Evolutionary conservation across 2,329 filamentous ascomycete genomes (phyloP).

Genomic region (Pleomassaria siparia): DNA sequence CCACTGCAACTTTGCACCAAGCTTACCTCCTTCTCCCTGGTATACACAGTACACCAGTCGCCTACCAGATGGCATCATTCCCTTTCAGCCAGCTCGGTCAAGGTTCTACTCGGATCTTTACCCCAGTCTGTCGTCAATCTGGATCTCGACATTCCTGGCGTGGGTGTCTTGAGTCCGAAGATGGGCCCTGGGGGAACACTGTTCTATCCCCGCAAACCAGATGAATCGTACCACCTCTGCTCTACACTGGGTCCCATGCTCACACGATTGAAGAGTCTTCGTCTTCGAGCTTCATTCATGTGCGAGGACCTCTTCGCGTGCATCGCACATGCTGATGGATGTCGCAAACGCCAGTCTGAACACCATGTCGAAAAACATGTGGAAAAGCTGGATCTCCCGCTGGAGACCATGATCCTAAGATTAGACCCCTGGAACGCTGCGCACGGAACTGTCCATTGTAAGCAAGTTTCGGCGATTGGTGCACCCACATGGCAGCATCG

Average conservation of each 20-base stretch:
- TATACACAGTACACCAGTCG: background rate
- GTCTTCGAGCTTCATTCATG: background rate
- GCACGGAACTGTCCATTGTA: background rate
- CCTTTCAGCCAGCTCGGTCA: background rate
- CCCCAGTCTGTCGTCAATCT: background rate
- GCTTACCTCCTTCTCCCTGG: background rate
- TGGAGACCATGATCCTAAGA: background rate
- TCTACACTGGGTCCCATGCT: background rate
- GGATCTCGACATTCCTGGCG: background rate
- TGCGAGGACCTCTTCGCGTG: background rate
- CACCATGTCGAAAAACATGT: background rate
- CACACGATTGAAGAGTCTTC: background rate
- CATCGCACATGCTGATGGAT: background rate
- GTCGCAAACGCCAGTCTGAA: background rate
- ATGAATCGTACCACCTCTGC: background rate
- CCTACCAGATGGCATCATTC: background rate
- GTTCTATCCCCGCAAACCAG: background rate
- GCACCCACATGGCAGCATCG: background rate
- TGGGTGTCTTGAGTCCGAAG: background rate
- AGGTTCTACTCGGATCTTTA: background rate
- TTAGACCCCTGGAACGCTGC: background rate
- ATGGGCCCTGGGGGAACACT: background rate
- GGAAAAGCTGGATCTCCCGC: background rate
- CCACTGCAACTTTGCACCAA: background rate
- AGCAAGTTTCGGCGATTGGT: background rate